Base-by-base conservation (phyloP, 345 rosid species). In the Schrenkiella parvula region DNA sequence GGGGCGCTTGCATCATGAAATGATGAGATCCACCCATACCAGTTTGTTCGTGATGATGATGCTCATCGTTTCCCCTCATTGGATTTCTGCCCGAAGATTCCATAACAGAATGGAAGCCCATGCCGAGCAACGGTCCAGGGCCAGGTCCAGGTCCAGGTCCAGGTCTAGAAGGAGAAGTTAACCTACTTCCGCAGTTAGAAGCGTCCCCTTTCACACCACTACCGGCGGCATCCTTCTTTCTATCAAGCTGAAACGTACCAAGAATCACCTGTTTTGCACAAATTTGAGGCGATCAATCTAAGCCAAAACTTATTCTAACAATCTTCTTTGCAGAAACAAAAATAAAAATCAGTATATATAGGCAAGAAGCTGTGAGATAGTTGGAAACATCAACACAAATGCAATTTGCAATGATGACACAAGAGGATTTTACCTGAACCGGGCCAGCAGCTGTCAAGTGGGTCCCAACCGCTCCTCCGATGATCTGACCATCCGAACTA, bases 401-500 rank as follows among this genome's bases (percentile, higher is more conserved):
- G 51, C 21, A 35, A 38, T 14, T 25, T 26, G 59, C n/a, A 10
- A 29, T 13, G 35, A 44, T 56, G 31, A n/a, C 18, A 73, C 39
- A 57, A 38, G 23, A 15, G 53, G 43, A 47, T 19, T 46, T 47
- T 68, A 93, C 98, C 98, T 93, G 96, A 53, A 93, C 97, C 22
- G 96, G 91, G 32, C 97, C 95, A 5, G 90, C 89, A 72, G 99
- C 99, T 42, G 52, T 88, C 75, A 95, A 82, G 31, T 87, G 91
- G 44, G 87, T 91, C 15, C 93, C 95, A 72, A 95, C 80, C 12
- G 87, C 96, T 78, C 99, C 99, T 18, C 99, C 99, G 56, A 95
- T 76, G 43, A 89, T 84, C 70, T 87, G 89, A 64, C 97, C 97
- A 79, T 85, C 87, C 12, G 86, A 41, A 70, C 54, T 73, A 57